A percentile compares a stretch with the other conserved stretches of the same genome.
These are phyloP conservation scores for Echinosophora koreensis DNA, from an alignment of 306 rosid species.

Conservation along the genomic window DNA sequence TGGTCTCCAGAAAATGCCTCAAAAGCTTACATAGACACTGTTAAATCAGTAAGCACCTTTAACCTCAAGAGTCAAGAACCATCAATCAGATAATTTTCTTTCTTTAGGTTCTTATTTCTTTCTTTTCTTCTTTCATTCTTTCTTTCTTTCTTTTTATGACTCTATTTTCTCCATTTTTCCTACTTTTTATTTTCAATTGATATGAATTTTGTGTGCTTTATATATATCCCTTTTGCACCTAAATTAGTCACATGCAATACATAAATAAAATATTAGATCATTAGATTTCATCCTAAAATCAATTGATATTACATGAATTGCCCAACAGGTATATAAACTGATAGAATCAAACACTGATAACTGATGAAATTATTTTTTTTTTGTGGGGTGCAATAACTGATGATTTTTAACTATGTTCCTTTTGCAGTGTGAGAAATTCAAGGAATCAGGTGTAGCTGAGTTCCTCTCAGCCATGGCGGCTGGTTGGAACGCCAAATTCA, in stretches of 20 bases:
- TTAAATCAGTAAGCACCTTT: constrained; percentile 68
- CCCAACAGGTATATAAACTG: too few species aligned
- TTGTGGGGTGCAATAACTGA: neutral
- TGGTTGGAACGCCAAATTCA: constrained; percentile 81
- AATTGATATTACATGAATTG: too few species aligned
- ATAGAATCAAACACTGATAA: too few species aligned
- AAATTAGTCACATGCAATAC: too few species aligned
- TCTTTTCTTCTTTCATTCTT: constrained; percentile 10
- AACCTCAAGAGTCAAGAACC: neutral
- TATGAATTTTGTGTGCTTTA: neutral
- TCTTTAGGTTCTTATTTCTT: neutral
- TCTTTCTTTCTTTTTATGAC: neutral
- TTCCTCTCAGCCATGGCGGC: constrained; percentile 91
- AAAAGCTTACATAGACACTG: constrained; percentile 79
- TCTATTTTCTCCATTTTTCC: neutral
- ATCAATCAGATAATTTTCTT: neutral
- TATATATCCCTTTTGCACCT: neutral
- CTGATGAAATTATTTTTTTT: neutral
- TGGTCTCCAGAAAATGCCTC: constrained; percentile 95
- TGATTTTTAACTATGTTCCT: neutral
- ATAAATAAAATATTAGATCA: too few species aligned
- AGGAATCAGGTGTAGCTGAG: constrained; percentile 80
- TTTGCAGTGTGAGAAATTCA: constrained; percentile 61
- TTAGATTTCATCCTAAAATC: too few species aligned
- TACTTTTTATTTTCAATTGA: neutral